Conservation (phyloP, 805 yeast genomes). For the Candida andamanensis region DNA sequence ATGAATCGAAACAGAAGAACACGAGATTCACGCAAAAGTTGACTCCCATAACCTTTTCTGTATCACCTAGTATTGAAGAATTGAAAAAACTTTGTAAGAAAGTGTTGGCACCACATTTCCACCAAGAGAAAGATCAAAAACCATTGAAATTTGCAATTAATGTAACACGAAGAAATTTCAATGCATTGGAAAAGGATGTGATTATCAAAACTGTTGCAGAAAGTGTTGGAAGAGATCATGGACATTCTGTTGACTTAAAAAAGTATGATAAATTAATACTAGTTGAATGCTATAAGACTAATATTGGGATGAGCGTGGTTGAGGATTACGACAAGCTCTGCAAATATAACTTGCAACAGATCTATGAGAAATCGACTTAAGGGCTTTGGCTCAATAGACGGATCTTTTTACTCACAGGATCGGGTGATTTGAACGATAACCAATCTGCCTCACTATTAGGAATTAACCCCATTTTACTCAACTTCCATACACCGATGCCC, state of each 20-base stretch:
- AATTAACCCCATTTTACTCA: constrained; percentile 82
- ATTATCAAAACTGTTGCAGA: constrained; percentile 70
- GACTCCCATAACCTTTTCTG: constrained; percentile 74
- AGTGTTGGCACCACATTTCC: constrained; percentile 69
- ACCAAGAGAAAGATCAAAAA: constrained; percentile 34
- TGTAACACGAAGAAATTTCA: constrained; percentile 73
- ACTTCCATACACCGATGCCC: constrained; percentile 77
- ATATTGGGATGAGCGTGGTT: constrained; percentile 83
- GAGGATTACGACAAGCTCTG: constrained; percentile 55
- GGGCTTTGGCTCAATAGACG: too few relatives aligned
- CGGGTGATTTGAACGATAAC: constrained; percentile 73
- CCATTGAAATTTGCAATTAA: constrained; percentile 70
- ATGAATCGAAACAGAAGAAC: constrained; percentile 46
- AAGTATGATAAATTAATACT: constrained; percentile 71
- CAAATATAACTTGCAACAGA: constrained; percentile 78
- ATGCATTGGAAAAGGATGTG: constrained; percentile 63
- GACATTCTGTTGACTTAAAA: constrained; percentile 77
- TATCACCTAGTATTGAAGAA: constrained; percentile 67
- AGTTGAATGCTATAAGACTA: constrained; percentile 84
- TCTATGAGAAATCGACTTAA: constrained; percentile 44
- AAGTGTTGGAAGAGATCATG: constrained; percentile 61
- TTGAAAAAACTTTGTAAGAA: constrained; percentile 51
- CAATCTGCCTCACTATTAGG: constrained; percentile 89
- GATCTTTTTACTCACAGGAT: constrained; percentile 8
- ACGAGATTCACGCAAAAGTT: constrained; percentile 74